Evolutionary conservation across 305 asterid genomes (phyloP), one percentile per base, ranked within the genome.

Genomic region (Withania somnifera): DNA sequence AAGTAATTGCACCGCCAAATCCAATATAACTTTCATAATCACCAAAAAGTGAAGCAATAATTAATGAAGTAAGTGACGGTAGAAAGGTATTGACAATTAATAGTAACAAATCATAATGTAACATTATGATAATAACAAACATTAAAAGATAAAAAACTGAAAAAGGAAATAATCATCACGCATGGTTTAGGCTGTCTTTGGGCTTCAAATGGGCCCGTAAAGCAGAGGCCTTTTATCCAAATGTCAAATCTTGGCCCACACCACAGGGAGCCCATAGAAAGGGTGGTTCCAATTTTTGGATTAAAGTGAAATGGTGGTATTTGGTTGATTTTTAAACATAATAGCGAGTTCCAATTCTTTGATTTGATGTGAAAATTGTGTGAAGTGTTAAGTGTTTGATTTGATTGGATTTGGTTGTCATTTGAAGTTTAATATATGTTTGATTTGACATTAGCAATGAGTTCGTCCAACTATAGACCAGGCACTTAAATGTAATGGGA

Each of bases 151-250:
- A 19, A 52, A 77, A 58, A 78, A 56, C 26, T 17, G 7, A 38
- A 58, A 45, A 45, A 57, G 40, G 24, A 1, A 0, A 28, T 20
- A 26, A 79, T 79, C 38, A 79, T 79, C 17, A 40, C 82, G 75
- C 82, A 79, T 79, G 82, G 75, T 40, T 58, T 58, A 45, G 57
- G 28, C 36, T 79, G 82, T 79, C 13, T 79, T 26, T 38, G 82
- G 73, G 73, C 79, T 57, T 79, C 69, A 56, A 32, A 56, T 79
- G 75, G 82, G 73, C 82, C 82, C 73, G 14, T 20, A 22, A 78
- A 79, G 57, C 7, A 45, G 42, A 78, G 36, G 17, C n/a, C 40
- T 78, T 56, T 54, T 11, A 10, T 38, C 40, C 58, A 56, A 22
- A 24, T 79, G 79, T 73, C 61, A 47, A 73, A 73, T 73, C 60